Evolutionary conservation across 1,284 basidiomycete genomes (phyloP).

Genomic region (Cryptococcus amylolentus): DNA sequence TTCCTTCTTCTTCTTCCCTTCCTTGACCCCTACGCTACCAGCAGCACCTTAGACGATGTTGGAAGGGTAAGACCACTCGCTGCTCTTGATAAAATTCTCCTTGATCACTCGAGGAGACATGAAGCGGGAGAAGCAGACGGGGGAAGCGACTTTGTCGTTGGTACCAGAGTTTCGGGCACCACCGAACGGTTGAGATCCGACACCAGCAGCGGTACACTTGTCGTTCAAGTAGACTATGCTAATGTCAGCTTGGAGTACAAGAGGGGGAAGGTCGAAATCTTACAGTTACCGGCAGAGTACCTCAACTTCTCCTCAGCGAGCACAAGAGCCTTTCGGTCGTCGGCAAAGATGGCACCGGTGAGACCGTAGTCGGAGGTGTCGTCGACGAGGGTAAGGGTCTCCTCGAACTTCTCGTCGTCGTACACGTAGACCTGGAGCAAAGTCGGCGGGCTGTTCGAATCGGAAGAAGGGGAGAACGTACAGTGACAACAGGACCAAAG

Average conservation of each 20-base stretch:
- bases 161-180: slow-evolving; percentile 90
- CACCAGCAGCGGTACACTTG: slow-evolving; percentile 86
- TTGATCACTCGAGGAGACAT: slow-evolving; percentile 89
- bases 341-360: slow-evolving; percentile 83
- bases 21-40: neutral
- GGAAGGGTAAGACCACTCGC: slow-evolving; percentile 76
- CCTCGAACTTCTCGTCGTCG: slow-evolving; percentile 78
- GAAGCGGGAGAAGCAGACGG: slow-evolving; percentile 85
- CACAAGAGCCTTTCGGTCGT: slow-evolving; percentile 72
- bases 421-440: slow-evolving; percentile 68
- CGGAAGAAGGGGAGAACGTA: slow-evolving; percentile 45
- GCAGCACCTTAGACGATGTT: slow-evolving; percentile 60
- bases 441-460: neutral
- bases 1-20: neutral
- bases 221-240: slow-evolving; percentile 77
- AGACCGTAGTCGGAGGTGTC: slow-evolving; percentile 82
- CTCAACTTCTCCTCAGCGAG: slow-evolving; percentile 72
- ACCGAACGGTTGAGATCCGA: slow-evolving; percentile 96
- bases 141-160: slow-evolving; percentile 95
- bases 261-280: too few relatives aligned
- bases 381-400: slow-evolving; percentile 84
- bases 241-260: neutral
- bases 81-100: slow-evolving; percentile 82
- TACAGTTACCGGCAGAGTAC: slow-evolving; percentile 63
- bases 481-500: slow-evolving; percentile 94